Base-by-base conservation (phyloP, 2,329 filamentous ascomycete species). In the Sporothrix pseudoabietina region DNA sequence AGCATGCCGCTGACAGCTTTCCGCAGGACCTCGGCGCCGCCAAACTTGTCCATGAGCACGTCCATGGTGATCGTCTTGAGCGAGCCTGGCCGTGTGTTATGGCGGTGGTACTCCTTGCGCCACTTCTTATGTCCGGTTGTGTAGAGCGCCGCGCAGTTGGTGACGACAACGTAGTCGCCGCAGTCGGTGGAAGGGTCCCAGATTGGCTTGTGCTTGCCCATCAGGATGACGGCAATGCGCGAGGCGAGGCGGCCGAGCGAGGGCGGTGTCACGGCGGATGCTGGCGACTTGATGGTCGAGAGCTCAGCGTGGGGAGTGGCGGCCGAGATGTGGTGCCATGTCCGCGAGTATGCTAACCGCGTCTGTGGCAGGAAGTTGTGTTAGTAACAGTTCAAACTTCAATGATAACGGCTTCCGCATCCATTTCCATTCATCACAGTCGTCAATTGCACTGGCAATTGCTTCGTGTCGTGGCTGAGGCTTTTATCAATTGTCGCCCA, bases 171-270 rank as follows among this genome's bases (percentile, higher is more conserved):
- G 83, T 99, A 99, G 89, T 99, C 96, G 78, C 96, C 96, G 87
- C 96, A 98, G 87, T 99, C 96, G 75, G 94, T 98, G 30, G 94
- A 97, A 1, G 96, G 96, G 84, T 98, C 93, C 85, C 90, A 99
- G 82, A 96, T 97, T 30, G 96, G 96, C 85, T 99, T 99, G 88
- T 99, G 92, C 87, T 99, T 99, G 84, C 96, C 96, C 94, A 98
- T 98, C 71, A 98, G 89, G 75, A 93, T 87, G 71, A 91, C 86
- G 75, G 94, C 95, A 82, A 98, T 97, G 76, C 92, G 90, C 71
- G 92, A 94, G 75, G 95, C 95, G 70, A 98, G 87, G 57, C 95
- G 94, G 78, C 95, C 95, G 55, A 98, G 91, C n/a, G 94, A 90
- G 16, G 94, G 94, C 22, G 89, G 87, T 26, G 90, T 90, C 32